Base-by-base conservation (phyloP, 2,329 filamentous ascomycete genomes). In the Penicillium sp. region DNA sequence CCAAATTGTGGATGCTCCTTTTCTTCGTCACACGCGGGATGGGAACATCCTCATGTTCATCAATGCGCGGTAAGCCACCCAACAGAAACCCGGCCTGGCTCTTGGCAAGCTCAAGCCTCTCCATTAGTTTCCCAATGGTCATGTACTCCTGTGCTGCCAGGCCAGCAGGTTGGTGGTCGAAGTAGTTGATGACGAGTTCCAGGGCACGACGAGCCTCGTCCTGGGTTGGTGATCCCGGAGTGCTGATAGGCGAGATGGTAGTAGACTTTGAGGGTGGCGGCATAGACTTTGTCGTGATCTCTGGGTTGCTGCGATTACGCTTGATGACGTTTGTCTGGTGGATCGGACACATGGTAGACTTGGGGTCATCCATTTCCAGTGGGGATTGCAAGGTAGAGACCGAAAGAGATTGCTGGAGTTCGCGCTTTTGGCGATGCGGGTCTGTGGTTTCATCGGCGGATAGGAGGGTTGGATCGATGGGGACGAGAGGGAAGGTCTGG, bases 201-300 rank as follows among this genome's bases (percentile, higher is more conserved):
- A 96, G 83, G 1, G 93, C 93, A 51, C 86, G 83, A 39, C 90
- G 84, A 4, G 93, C 93, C 73, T 97, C 92, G 66, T 97, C 92
- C 65, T 92, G 89, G 0, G 88, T 91, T 0, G 89, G 89, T 1
- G 89, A 89, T 29, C 76, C 83, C 1, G 87, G 82, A 49, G 85
- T 82, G 41, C 83, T 82, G 60, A 84, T 78, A 38, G 85, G 78
- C 35, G 78, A 79, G 13, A 75, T 72, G 47, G 71, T 73, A 39
- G 68, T 73, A 23, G 76, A 77, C 55, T 73, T 74, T 6, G 74
- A 75, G 10, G 75, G 69, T 41, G 76, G 71, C 57, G 77, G 70
- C 66, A 79, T 79, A 29, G 71, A 71, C 53, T 74, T 69, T 6
- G 72, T 70, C 59, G 76, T 77, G 58, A 79, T 76, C 49, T 79